Conservation (phyloP, 495 filamentous ascomycete genomes). For the Pyronema omphalodes region DNA sequence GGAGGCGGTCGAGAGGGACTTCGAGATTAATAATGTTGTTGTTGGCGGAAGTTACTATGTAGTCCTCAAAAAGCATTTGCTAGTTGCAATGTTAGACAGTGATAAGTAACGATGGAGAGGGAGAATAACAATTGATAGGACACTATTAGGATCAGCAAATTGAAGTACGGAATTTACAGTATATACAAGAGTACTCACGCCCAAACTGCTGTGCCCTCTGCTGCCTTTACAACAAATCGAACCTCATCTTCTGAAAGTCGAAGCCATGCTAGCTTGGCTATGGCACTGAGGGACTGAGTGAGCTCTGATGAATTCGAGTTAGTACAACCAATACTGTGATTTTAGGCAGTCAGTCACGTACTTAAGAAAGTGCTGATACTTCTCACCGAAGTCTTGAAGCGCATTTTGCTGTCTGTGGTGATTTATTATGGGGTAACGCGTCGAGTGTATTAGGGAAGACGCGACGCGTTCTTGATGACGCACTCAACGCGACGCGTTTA, state of each 20-base stretch:
- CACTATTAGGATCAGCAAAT: background rate
- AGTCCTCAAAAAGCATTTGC: constrained; percentile 79
- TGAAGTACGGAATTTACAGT: background rate
- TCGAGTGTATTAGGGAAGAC: constrained; percentile 9
- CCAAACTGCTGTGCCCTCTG: constrained; percentile 89
- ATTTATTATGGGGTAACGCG: background rate
- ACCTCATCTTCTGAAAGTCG: constrained; percentile 68
- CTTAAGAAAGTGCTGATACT: constrained; percentile 76
- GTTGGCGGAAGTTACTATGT: constrained; percentile 67
- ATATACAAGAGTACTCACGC: constrained; percentile 40
- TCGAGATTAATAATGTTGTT: constrained; percentile 88
- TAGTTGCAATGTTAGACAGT: constrained; percentile 16
- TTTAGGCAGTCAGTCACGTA: constrained; percentile 26
- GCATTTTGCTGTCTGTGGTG: constrained; percentile 33
- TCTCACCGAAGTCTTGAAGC: constrained; percentile 60
- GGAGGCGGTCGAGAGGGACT: constrained; percentile 61
- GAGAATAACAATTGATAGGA: constrained; percentile 5
- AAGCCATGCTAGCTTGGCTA: constrained; percentile 88
- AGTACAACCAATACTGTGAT: background rate
- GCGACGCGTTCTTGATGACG: background rate
- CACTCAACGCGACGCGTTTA: background rate
- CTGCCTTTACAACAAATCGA: constrained; percentile 75
- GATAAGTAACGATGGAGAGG: background rate
- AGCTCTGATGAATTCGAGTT: constrained; percentile 39
- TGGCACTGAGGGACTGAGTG: constrained; percentile 61